A percentile compares a stretch with the other conserved stretches of the same genome.
Evolutionary conservation across 2,329 filamentous ascomycete genomes (phyloP).

Genomic region (Orbilia brochopaga): DNA sequence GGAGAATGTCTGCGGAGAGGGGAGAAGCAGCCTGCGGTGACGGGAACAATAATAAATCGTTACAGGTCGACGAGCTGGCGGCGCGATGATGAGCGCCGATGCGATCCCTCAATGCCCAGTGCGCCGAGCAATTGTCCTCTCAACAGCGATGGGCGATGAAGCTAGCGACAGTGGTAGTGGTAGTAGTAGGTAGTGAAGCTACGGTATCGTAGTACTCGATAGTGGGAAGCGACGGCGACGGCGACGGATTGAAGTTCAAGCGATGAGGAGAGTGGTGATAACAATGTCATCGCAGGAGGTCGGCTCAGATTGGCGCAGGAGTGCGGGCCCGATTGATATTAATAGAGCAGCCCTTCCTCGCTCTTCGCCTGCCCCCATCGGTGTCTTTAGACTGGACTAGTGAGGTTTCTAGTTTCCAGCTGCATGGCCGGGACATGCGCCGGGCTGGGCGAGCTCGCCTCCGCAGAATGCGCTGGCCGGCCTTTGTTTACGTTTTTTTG

Average conservation of each 20-base stretch:
- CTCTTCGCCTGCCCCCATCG: no score
- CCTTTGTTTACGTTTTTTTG: constrained; percentile 45
- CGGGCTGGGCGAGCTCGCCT: constrained; percentile 17
- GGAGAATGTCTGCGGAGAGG: not conserved
- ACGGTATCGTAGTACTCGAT: not conserved
- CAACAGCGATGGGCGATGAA: not conserved
- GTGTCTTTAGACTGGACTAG: no score
- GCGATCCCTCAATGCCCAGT: no score
- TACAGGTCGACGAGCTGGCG: no score
- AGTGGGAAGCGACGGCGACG: not conserved
- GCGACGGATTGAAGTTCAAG: not conserved
- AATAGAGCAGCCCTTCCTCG: no score
- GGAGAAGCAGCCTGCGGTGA: not conserved
- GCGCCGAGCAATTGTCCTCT: no score
- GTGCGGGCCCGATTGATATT: no score
- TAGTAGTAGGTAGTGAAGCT: not conserved
- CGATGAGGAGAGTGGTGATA: not conserved
- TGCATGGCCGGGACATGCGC: constrained; percentile 9
- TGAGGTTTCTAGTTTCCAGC: no score
- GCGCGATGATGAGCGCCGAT: no score
- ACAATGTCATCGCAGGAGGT: not conserved
- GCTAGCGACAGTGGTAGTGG: constrained; percentile 2
- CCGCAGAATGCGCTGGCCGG: constrained; percentile 12
- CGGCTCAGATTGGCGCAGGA: no score
- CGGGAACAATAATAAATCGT: no score